These are phyloP conservation scores for Halophytophthora polymorphica DNA, from an alignment of 352 stramenopile species.

Conservation along the genomic window DNA sequence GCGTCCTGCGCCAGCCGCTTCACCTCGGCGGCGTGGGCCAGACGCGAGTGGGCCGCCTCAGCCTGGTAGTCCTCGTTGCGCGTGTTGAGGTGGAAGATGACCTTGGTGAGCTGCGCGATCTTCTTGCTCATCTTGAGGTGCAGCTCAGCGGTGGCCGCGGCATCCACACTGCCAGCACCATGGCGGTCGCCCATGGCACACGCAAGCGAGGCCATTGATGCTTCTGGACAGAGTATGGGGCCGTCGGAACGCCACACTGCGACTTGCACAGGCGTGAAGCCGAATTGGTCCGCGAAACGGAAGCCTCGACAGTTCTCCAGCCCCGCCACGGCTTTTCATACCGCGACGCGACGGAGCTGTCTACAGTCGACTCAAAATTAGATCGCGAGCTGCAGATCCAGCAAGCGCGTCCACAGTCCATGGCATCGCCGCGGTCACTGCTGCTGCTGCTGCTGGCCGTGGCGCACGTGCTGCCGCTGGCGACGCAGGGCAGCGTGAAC, in stretches of 20 bases:
- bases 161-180: slow-evolving; percentile 4
- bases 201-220: neutral
- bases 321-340: slow-evolving; percentile 2
- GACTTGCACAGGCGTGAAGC: too few species aligned
- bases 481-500: slow-evolving; percentile 31
- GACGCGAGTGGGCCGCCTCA: slow-evolving; percentile 52
- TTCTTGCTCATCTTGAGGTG: slow-evolving; percentile 95
- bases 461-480: neutral
- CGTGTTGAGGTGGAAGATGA: slow-evolving; percentile 94
- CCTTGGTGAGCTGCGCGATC: slow-evolving; percentile 92
- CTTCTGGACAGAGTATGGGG: neutral
- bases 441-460: slow-evolving; percentile 11
- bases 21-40: slow-evolving; percentile 33
- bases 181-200: neutral
- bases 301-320: neutral
- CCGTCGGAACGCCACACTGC: too few species aligned
- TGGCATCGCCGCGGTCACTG: neutral
- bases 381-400: neutral
- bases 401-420: neutral
- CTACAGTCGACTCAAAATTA: slow-evolving; percentile 16
- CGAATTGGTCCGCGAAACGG: slow-evolving; percentile 12
- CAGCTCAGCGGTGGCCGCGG: slow-evolving; percentile 44
- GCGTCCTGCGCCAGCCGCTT: slow-evolving; percentile 54
- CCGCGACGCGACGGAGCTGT: neutral
- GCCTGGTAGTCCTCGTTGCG: slow-evolving; percentile 89